Base-by-base conservation (phyloP, 306 rosid species). In the Cicer cuneatum region DNA sequence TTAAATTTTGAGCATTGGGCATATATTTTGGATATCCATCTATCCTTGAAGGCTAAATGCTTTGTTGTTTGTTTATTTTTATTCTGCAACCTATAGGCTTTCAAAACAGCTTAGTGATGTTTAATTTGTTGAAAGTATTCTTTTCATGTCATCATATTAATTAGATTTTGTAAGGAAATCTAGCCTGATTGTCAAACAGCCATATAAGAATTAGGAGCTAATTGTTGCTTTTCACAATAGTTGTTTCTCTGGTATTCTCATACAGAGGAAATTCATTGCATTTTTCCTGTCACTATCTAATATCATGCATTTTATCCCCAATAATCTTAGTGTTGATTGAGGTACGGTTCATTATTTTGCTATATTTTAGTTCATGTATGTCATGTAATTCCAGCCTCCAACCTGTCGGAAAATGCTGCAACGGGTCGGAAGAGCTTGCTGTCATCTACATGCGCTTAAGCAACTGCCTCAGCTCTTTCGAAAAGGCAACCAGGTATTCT, bases 311-410 rank as follows among this genome's bases (percentile, higher is more conserved):
- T 15, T 35, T 61, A 15, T 63, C 52, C 52, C 24, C 49, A 11
- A 65, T 24, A n/a, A 64, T 42, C 53, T 52, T 37, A 42, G 67
- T 43, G 12, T 81, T 63, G 48, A 24, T 81, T 54, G 48, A 24
- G 75, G 66, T 70, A 76, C 51, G 21, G 39, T 37, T 75, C 29
- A 62, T 21, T 69, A 14, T 71, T 69, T 53, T 37, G 16, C 29
- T 11, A 69, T 46, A 5, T 43, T 43, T 54, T 12, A 62, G 10
- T 46, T 61, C 61, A 29, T 74, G 49, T 38, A 52, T 54, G 65
- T 33, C 10, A 33, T 29, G 65, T 59, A 33, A 3, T 7, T 59
- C 35, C 42, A 33, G 42, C 16, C 2, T 5, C 10, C 5, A 33
- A 29, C 7, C 5, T 41, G 35, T 59, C 18, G 13, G 19, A 59